Conservation (phyloP, 2,329 filamentous ascomycete species). For the Neonectria magnoliae region DNA sequence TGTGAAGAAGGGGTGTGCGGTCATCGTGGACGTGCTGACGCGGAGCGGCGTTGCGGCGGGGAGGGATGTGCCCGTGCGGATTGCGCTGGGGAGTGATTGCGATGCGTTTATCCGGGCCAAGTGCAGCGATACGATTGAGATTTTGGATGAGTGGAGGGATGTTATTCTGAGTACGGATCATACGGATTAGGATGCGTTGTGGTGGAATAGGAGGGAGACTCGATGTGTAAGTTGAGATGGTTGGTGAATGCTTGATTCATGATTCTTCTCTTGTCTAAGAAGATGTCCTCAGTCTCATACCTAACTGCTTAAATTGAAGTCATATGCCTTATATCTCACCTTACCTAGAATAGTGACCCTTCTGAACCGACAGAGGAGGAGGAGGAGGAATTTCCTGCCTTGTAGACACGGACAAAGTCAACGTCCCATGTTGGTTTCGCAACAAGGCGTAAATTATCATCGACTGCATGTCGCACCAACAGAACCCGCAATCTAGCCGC, state of each 20-base stretch:
- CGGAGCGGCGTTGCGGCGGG: slow-evolving; percentile 58
- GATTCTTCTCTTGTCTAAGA: too few relatives aligned
- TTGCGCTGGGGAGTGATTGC: slow-evolving; percentile 65
- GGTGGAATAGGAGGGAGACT: neutral
- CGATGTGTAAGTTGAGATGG: too few relatives aligned
- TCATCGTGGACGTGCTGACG: slow-evolving; percentile 66
- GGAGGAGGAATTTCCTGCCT: too few relatives aligned
- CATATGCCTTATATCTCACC: too few relatives aligned
- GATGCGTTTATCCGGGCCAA: slow-evolving; percentile 54
- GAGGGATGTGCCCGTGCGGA: slow-evolving; percentile 60
- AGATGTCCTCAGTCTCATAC: too few relatives aligned
- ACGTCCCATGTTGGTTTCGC: too few relatives aligned
- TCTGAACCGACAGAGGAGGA: too few relatives aligned
- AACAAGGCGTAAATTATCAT: too few relatives aligned
- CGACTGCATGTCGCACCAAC: too few relatives aligned
- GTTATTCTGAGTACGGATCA: slow-evolving; percentile 40
- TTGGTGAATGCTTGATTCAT: neutral
- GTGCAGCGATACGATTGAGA: slow-evolving; percentile 52
- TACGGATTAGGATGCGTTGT: neutral
- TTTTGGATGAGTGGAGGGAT: slow-evolving; percentile 61
- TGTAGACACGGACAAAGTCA: too few relatives aligned
- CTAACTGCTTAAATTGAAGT: too few relatives aligned
- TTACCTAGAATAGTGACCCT: too few relatives aligned
- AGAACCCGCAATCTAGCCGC: neutral
- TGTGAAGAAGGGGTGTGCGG: slow-evolving; percentile 60